phyloP scores from a whole-genome alignment of 345 rosid genomes.

The Arabis alpina region DNA sequence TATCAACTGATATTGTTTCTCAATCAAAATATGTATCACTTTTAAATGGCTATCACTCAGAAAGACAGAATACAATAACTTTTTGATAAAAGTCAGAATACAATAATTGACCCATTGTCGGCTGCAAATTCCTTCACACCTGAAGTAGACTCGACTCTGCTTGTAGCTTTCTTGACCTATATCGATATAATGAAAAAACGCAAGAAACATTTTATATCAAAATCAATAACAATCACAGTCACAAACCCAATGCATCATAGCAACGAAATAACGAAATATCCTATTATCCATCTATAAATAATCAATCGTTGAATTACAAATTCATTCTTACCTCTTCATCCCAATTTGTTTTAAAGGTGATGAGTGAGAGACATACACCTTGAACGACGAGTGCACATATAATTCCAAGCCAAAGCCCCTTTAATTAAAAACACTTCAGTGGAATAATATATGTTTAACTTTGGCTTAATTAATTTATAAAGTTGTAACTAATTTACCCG shows the following conservation, averaged over 20 bases:
- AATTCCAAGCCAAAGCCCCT: slow-evolving; percentile 66
- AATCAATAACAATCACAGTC: background rate
- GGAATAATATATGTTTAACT: background rate
- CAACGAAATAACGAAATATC: background rate
- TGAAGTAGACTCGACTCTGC: slow-evolving; percentile 35
- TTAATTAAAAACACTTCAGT: background rate
- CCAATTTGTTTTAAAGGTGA: slow-evolving; percentile 46
- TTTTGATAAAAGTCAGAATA: background rate
- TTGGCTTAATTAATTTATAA: background rate
- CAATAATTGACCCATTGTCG: slow-evolving; percentile 11
- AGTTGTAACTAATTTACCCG: slow-evolving; percentile 37
- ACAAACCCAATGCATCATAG: background rate
- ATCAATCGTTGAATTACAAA: background rate
- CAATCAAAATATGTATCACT: background rate
- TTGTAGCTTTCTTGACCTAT: slow-evolving; percentile 50
- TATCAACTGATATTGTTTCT: background rate
- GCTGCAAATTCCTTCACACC: slow-evolving; percentile 9
- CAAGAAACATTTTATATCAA: background rate
- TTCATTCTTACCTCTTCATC: slow-evolving; percentile 43
- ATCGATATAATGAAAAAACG: background rate
- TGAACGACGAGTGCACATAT: slow-evolving; percentile 54
- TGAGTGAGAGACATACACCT: slow-evolving; percentile 38
- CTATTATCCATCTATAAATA: background rate
- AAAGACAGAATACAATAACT: background rate
- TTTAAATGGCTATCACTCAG: slow-evolving; percentile 16